Base-by-base conservation (phyloP, 2,329 filamentous ascomycete species). In the Corniculantispora saksenae region DNA sequence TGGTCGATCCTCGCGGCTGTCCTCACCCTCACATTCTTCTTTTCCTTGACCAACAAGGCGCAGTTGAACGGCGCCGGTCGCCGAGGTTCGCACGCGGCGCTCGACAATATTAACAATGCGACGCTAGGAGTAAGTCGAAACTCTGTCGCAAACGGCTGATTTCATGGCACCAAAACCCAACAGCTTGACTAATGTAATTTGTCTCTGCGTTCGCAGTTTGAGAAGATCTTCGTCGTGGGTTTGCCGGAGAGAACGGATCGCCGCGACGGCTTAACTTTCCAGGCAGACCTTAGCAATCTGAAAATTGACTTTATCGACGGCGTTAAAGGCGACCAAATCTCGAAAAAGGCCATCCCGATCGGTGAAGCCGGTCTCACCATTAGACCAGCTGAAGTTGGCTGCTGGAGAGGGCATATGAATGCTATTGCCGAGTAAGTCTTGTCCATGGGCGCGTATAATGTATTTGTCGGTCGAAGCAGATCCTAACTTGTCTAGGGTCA, bases 141-240 rank as follows among this genome's bases (percentile, higher is more conserved):
- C 12, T 59, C n/a, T n/a, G n/a, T n/a, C n/a, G n/a, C n/a, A n/a
- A n/a, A n/a, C n/a, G n/a, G n/a, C n/a, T n/a, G n/a, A n/a, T n/a
- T n/a, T n/a, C n/a, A n/a, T n/a, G n/a, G n/a, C n/a, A n/a, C n/a
- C n/a, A n/a, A 19, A 29, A 29, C 17, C 7, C 13, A 25, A 15
- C 21, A 43, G 25, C 48, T 3, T 4, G 5, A 25, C 25, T 25
- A 43, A 12, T 57, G 23, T 27, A 17, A 45, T 17, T n/a, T n/a
- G 0, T 15, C 38, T 27, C n/a, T 29, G 9, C 51, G 21, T 17
- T 40, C 55, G 13, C 45, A 85, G 83, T 86, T 86, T 67, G 75
- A 82, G 40, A 78, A 82, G 61, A 81, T 86, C 19, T 79, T 85
- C 67, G 82, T 83, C 27, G 78, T 87, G 54, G 84, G 82, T 55